Percentiles rank a stretch among this genome's conserved stretches.
Conservation (phyloP, 2,329 filamentous ascomycete species). For the Drechslera avenae region DNA sequence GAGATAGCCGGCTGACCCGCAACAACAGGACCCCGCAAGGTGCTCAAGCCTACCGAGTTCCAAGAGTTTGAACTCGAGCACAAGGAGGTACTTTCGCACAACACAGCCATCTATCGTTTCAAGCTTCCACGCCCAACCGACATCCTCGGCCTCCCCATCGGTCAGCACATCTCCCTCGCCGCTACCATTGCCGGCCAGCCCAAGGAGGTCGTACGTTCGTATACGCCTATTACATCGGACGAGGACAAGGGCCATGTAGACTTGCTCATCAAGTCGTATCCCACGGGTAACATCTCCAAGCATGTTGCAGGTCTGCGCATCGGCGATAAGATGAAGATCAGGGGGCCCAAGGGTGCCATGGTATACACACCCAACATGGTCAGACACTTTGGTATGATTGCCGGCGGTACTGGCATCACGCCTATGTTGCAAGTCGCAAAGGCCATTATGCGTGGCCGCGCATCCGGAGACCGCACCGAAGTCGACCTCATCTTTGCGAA, state of each 20-base stretch:
- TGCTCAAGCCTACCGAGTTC: constrained; percentile 85
- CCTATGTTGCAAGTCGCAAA: constrained; percentile 97
- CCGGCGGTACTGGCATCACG: constrained; percentile 95
- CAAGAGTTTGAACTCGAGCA: constrained; percentile 92
- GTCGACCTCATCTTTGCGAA: constrained; percentile 94
- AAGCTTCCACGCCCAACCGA: constrained; percentile 75
- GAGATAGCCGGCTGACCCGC: background rate
- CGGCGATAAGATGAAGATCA: constrained; percentile 81
- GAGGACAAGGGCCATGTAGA: constrained; percentile 81
- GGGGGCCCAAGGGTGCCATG: constrained; percentile 96
- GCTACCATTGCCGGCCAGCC: constrained; percentile 53
- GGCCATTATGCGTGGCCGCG: constrained; percentile 79
- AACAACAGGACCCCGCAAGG: constrained; percentile 55
- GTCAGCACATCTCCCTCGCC: constrained; percentile 97
- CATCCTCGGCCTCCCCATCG: constrained; percentile 94
- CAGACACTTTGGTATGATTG: constrained; percentile 95
- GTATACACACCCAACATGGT: constrained; percentile 98
- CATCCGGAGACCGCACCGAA: constrained; percentile 79
- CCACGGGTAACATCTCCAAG: constrained; percentile 95
- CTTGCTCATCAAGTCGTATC: constrained; percentile 97
- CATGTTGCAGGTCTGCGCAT: constrained; percentile 82
- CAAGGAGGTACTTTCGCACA: constrained; percentile 96
- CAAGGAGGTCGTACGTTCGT: constrained; percentile 50
- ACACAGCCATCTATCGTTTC: constrained; percentile 98
- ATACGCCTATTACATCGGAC: constrained; percentile 51